Evolutionary conservation across 805 yeast genomes (phyloP).

Genomic region (Isabelozyma pseudorhagii): DNA sequence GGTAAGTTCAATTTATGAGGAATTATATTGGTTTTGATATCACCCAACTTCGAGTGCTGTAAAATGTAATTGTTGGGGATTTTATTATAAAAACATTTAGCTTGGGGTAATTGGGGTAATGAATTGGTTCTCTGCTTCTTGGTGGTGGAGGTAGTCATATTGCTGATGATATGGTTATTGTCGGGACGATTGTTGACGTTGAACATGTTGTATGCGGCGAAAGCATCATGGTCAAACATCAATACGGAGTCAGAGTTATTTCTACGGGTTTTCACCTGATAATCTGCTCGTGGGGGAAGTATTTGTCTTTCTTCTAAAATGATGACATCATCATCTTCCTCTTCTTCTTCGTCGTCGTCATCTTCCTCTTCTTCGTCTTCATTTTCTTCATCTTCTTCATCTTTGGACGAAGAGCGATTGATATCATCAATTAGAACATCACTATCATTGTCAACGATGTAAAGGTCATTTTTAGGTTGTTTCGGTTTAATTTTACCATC

Average conservation of each 20-base stretch:
- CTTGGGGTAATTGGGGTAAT: conserved; percentile 45
- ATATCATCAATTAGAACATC: conserved; percentile 5
- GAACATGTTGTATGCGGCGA: conserved; percentile 42
- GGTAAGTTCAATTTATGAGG: conserved; percentile 30
- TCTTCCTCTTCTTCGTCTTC: conserved; percentile 16
- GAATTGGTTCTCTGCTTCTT: conserved; percentile 42
- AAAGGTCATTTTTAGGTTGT: conserved; percentile 5
- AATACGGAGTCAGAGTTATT: conserved; percentile 36
- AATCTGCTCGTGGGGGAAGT: conserved; percentile 7
- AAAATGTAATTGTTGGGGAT: conserved; percentile 34
- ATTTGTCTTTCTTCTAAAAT: conserved; percentile 32
- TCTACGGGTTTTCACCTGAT: conserved; percentile 13
- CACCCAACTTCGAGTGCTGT: conserved; percentile 37
- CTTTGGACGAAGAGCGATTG: background rate
- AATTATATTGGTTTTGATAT: conserved; percentile 35
- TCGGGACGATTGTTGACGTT: conserved; percentile 30
- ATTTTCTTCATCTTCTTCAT: conserved; percentile 9
- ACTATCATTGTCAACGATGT: conserved; percentile 6
- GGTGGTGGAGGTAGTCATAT: conserved; percentile 6
- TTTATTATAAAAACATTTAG: conserved; percentile 37
- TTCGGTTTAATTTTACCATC: background rate
- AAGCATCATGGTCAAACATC: conserved; percentile 34
- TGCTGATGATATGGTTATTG: conserved; percentile 2
- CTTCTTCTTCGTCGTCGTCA: conserved; percentile 18
- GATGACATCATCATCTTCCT: conserved; percentile 32